phyloP scores from a whole-genome alignment of 345 rosid species.

The Eucalyptus tenuipes region DNA sequence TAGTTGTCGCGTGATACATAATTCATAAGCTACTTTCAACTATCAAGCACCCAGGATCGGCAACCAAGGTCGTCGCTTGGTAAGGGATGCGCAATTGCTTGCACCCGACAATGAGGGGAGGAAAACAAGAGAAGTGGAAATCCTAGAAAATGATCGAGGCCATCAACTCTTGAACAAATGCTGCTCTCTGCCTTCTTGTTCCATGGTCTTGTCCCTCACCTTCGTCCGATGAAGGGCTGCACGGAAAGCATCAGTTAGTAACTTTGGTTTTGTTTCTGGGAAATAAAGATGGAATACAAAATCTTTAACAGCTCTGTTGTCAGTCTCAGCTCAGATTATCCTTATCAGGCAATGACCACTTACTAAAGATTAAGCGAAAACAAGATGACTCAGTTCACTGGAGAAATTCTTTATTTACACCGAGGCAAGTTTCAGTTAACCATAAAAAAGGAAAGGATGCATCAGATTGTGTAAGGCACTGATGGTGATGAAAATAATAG shows the following conservation, averaged over 20 bases:
- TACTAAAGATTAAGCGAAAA: neutral
- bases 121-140: neutral
- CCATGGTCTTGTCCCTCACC: slow-evolving; percentile 11
- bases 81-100: neutral
- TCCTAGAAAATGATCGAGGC: slow-evolving; percentile 30
- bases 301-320: neutral
- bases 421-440: neutral
- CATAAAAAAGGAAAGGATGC: neutral
- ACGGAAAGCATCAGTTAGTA: neutral
- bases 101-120: neutral
- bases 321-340: neutral
- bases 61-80: neutral
- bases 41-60: neutral
- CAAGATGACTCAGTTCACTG: neutral
- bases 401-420: neutral
- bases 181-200: slow-evolving; percentile 32
- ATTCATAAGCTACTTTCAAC: neutral
- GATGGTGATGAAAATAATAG: neutral
- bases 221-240: slow-evolving; percentile 15
- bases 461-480: neutral
- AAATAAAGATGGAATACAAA: neutral
- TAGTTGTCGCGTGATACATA: neutral
- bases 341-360: neutral
- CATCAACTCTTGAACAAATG: slow-evolving; percentile 30
- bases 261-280: neutral